Evolutionary conservation across 2,329 filamentous ascomycete species (phyloP).

Genomic region (Xylaria polymorpha): DNA sequence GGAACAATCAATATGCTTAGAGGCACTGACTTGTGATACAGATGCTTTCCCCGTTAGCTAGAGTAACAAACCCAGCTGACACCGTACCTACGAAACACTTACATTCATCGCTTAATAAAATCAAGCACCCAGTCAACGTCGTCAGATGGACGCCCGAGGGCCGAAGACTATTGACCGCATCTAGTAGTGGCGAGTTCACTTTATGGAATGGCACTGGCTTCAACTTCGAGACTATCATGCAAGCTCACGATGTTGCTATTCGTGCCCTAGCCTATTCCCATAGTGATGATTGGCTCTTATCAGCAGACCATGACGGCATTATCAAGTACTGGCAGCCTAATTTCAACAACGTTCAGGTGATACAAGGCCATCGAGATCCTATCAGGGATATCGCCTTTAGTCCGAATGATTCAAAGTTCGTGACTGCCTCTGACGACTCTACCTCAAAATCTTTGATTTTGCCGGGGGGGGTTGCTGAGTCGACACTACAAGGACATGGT

Average conservation of each 20-base stretch:
- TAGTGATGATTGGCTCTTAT: slow-evolving; percentile 96
- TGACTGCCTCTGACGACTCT: slow-evolving; percentile 94
- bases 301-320: slow-evolving; percentile 92
- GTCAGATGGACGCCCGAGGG: slow-evolving; percentile 98
- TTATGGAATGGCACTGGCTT: slow-evolving; percentile 99
- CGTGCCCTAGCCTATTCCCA: slow-evolving; percentile 89
- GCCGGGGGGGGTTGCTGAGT: slow-evolving; percentile 83
- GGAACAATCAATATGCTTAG: not conserved
- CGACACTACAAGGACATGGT: slow-evolving; percentile 88
- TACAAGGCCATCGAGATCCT: slow-evolving; percentile 89
- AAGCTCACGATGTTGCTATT: slow-evolving; percentile 91
- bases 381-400: slow-evolving; percentile 93
- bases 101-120: slow-evolving; percentile 98
- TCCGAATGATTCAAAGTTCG: slow-evolving; percentile 94
- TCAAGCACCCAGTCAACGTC: slow-evolving; percentile 96
- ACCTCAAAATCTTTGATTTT: slow-evolving; percentile 98
- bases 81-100: slow-evolving; percentile 94
- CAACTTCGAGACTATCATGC: slow-evolving; percentile 99
- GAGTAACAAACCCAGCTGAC: slow-evolving; percentile 80
- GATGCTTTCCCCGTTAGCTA: slow-evolving; percentile 88
- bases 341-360: slow-evolving; percentile 97
- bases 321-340: slow-evolving; percentile 99
- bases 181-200: slow-evolving; percentile 97
- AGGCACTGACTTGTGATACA: slow-evolving; percentile 51
- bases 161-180: slow-evolving; percentile 88